Evolutionary conservation across 345 rosid species (phyloP), one percentile per base, ranked within the genome.

Genomic region (Syzygium aqueum): DNA sequence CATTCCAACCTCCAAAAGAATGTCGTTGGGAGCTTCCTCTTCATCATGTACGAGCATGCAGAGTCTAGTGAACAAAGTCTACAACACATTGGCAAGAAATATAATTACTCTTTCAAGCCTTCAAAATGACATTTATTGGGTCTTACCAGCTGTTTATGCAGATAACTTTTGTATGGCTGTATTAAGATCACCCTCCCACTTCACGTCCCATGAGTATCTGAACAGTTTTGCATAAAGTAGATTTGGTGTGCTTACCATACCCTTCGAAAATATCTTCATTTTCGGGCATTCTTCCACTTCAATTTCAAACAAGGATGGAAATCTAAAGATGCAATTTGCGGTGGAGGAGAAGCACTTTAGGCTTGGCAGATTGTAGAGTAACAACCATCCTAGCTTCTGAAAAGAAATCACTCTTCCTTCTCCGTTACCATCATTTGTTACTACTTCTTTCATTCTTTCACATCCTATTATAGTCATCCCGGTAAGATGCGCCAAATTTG

Each of bases 201-300:
- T 0, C 56, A 19, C 8, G 7, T 53, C 56, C 8, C 1, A 52
- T 5, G 5, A 37, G 10, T 6, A 53, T 53, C 10, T 21, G 0
- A 19, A 53, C 0, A 53, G 3, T 21, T 0, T 53, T 0, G 0
- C 22, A 2, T 1, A 0, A 0, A 0, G 0, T 3, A 56, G 13
- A 22, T 23, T 23, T 56, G 61, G 61, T 8, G 61, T 56, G n/a
- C 27, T 56, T 23, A 22, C 0, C 0, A 0, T 22, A 22, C 61
- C 12, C 0, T 56, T 22, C 0, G 0, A 56, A 56, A 56, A 56
- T 27, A 56, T 56, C 6, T 56, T 23, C 61, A 56, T 56, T 56
- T 56, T 56, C 0, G 61, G 61, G 61, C 61, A 56, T 9, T 56
- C n/a, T 22, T 54, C 25, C 23, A 54, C 25, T 1, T 19, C 11